These are phyloP conservation scores for Globisporangium nunn DNA, from an alignment of 352 stramenopile genomes.

Conservation along the genomic window DNA sequence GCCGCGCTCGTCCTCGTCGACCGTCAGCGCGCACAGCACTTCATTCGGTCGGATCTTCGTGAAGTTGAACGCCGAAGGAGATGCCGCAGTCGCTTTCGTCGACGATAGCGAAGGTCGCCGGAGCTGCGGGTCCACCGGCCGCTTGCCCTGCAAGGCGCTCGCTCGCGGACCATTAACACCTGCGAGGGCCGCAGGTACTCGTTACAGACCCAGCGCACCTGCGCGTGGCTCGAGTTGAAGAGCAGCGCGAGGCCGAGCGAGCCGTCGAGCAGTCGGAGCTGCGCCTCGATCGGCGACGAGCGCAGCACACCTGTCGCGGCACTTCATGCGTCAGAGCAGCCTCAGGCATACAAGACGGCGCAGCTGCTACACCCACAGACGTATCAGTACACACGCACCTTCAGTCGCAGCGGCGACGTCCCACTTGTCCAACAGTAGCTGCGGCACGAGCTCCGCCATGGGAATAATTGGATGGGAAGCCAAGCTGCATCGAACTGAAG, in stretches of 20 bases:
- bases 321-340: too few relatives aligned
- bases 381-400: conserved; percentile 1
- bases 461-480: neutral
- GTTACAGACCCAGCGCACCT: neutral
- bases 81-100: too few relatives aligned
- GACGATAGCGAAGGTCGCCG: conserved; percentile 4
- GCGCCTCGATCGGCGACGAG: conserved; percentile 26
- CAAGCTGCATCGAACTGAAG: too few relatives aligned
- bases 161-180: too few relatives aligned
- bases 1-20: conserved; percentile 12
- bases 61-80: conserved; percentile 42
- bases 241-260: conserved; percentile 28
- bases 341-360: too few relatives aligned
- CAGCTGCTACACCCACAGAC: neutral
- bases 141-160: conserved; percentile 18
- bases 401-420: conserved; percentile 13
- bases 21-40: conserved; percentile 34
- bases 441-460: conserved; percentile 1
- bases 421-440: conserved; percentile 16
- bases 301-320: conserved; percentile 26
- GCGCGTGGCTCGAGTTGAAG: conserved; percentile 34
- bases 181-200: too few relatives aligned
- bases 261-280: conserved; percentile 25
- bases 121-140: conserved; percentile 29
- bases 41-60: conserved; percentile 42